phyloP scores from a whole-genome alignment of 1,284 basidiomycete genomes.

The Pterula multifida region DNA sequence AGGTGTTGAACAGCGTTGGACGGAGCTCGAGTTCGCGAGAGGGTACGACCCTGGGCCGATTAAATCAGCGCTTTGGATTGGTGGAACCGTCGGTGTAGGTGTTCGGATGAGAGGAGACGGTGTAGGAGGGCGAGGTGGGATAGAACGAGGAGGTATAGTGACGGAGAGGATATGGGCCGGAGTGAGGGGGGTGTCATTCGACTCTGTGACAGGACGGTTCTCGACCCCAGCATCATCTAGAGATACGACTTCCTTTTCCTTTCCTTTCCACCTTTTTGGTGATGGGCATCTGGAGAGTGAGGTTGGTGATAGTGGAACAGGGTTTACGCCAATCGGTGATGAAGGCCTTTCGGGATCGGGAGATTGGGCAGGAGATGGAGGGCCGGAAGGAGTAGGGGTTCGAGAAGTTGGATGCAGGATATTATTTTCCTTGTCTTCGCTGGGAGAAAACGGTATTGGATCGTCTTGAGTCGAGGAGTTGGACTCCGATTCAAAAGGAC shows the following conservation, averaged over 20 bases:
- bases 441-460: background rate
- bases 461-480: background rate
- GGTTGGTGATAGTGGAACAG: background rate
- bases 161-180: background rate
- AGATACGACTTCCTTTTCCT: background rate
- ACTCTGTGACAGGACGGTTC: background rate
- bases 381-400: background rate
- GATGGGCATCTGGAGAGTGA: background rate
- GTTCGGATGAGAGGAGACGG: background rate
- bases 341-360: too few relatives aligned
- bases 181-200: background rate
- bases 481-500: background rate
- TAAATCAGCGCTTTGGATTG: background rate
- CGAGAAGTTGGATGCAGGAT: background rate
- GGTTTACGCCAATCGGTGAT: background rate
- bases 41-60: background rate
- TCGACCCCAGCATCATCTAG: background rate
- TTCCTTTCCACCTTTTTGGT: background rate
- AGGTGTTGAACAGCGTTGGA: background rate
- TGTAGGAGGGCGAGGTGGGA: background rate
- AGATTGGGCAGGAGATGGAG: background rate
- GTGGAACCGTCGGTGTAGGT: background rate
- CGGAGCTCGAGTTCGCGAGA: background rate
- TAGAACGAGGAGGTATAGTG: background rate
- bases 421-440: background rate